phyloP scores from a whole-genome alignment of 345 rosid species.

The Clausena lansium region DNA sequence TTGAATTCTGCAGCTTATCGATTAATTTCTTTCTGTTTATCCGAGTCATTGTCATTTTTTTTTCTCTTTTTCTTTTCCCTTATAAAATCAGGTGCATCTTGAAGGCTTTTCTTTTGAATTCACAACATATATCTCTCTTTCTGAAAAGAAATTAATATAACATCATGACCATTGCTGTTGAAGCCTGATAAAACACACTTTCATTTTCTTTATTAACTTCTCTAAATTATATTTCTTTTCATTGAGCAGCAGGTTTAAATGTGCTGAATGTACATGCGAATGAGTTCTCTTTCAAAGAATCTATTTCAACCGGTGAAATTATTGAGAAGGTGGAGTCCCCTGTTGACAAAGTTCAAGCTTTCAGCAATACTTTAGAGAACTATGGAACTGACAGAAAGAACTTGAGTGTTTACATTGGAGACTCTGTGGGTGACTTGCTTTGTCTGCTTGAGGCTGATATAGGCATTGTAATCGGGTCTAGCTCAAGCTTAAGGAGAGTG shows the following conservation, averaged over 20 bases:
- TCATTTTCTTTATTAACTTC: not conserved
- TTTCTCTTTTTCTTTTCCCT: not conserved
- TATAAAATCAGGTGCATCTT: not conserved
- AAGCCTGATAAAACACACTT: not conserved
- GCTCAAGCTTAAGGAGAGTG: slow-evolving; percentile 79
- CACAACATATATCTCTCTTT: not conserved
- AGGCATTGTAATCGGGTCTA: slow-evolving; percentile 81
- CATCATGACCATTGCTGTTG: not conserved
- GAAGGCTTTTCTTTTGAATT: not conserved
- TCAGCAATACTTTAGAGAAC: slow-evolving; percentile 42
- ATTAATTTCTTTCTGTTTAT: not conserved
- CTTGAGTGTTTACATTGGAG: slow-evolving; percentile 78
- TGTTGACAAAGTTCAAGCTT: slow-evolving; percentile 65
- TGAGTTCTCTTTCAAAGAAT: slow-evolving; percentile 64
- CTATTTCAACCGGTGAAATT: slow-evolving; percentile 79
- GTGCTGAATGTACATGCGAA: slow-evolving; percentile 69
- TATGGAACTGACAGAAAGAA: slow-evolving; percentile 36
- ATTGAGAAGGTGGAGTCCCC: slow-evolving; percentile 71
- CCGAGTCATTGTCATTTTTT: not conserved
- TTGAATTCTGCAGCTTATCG: not conserved
- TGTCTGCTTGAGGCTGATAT: slow-evolving; percentile 92
- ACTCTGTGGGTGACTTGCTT: slow-evolving; percentile 87
- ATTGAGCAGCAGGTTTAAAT: slow-evolving; percentile 56
- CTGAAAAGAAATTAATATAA: not conserved
- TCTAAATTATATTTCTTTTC: not conserved